These are phyloP conservation scores for Onygenales sp. DNA, from an alignment of 2,329 filamentous ascomycete species.

Conservation along the genomic window DNA sequence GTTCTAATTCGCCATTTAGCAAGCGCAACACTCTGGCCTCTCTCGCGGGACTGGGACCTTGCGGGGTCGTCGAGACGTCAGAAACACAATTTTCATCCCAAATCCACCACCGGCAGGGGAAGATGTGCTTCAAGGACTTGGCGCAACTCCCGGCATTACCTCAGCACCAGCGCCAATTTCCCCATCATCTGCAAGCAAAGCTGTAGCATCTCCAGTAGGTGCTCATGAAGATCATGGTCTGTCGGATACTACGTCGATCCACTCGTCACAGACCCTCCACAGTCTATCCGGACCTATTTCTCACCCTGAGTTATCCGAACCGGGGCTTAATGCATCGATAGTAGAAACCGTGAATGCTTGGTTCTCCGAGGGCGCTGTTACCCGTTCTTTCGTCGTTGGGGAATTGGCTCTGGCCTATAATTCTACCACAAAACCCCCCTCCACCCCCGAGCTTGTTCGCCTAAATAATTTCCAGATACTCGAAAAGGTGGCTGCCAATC, in stretches of 20 bases:
- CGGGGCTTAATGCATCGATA: constrained; percentile 78
- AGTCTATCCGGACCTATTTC: constrained; percentile 57
- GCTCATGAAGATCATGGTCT: constrained; percentile 55
- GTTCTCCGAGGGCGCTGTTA: constrained; percentile 65
- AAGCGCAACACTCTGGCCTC: constrained; percentile 43
- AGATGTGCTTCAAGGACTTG: constrained; percentile 26
- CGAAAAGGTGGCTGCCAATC: constrained; percentile 89
- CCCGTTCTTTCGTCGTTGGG: constrained; percentile 65
- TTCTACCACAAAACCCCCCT: constrained; percentile 22
- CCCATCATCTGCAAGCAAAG: constrained; percentile 25
- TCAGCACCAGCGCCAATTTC: constrained; percentile 23
- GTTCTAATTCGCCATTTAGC: constrained; percentile 20
- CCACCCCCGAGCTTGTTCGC: constrained; percentile 56
- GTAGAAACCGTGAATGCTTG: constrained; percentile 84
- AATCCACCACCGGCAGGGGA: constrained; percentile 28
- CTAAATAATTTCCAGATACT: constrained; percentile 82
- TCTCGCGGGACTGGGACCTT: constrained; percentile 65
- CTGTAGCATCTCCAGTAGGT: constrained; percentile 41
- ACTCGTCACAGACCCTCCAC: constrained; percentile 73
- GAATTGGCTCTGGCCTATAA: constrained; percentile 87
- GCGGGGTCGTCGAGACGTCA: constrained; percentile 78
- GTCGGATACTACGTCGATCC: constrained; percentile 85
- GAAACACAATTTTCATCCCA: constrained; percentile 81
- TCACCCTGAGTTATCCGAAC: constrained; percentile 71
- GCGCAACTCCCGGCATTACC: constrained; percentile 14